These are phyloP conservation scores for Sphagnum tenellum DNA, from an alignment of 225 moss, liverwort and hornwort genomes.

Conservation along the genomic window DNA sequence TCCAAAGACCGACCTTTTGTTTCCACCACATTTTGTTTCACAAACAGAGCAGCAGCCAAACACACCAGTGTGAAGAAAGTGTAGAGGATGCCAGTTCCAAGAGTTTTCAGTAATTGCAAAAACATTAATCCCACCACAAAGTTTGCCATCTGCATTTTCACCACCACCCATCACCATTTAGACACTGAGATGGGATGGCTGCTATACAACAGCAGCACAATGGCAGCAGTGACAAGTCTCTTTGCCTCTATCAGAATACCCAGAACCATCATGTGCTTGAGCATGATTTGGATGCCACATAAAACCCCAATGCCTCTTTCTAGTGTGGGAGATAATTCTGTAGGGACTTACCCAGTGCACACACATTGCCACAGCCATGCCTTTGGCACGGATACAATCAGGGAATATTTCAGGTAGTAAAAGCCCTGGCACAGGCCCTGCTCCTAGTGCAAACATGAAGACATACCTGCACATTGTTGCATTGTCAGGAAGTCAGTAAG, in stretches of 20 bases:
- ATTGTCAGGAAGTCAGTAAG: not conserved
- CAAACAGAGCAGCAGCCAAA: constrained; percentile 48
- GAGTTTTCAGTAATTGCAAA: constrained; percentile 50
- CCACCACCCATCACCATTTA: no score
- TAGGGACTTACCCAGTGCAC: constrained; percentile 63
- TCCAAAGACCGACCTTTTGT: constrained; percentile 86
- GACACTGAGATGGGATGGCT: no score
- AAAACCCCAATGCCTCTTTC: no score
- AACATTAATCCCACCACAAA: constrained; percentile 75
- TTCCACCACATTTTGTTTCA: constrained; percentile 54
- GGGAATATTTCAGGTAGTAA: constrained; percentile 82
- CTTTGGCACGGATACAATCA: constrained; percentile 76
- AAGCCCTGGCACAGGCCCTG: constrained; percentile 80
- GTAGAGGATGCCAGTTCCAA: constrained; percentile 60
- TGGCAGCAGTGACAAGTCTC: no score
- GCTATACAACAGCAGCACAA: no score
- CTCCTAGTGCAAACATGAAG: constrained; percentile 90
- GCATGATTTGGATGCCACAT: no score
- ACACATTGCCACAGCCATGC: constrained; percentile 86
- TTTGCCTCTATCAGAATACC: no score
- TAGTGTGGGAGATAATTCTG: no score
- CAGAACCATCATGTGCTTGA: no score
- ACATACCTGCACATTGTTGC: constrained; percentile 43
- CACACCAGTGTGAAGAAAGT: constrained; percentile 58
- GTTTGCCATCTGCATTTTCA: constrained; percentile 41